Evolutionary conservation across 2,329 filamentous ascomycete species (phyloP), one percentile per base, ranked within the genome.

Genomic region (Dothiorella sarmentorum): DNA sequence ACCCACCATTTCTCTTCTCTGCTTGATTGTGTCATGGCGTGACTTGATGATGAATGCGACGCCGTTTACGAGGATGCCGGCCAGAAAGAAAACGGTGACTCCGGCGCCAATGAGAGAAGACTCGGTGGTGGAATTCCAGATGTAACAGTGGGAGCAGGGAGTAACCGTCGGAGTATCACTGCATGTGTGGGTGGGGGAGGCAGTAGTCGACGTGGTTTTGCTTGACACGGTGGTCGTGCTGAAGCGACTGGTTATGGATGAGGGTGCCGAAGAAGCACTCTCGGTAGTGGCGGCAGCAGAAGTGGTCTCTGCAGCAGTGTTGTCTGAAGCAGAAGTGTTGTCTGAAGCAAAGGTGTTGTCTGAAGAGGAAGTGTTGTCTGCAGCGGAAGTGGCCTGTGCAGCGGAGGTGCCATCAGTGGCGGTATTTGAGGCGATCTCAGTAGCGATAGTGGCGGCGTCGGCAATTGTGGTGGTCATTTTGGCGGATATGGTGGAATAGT

Each of bases 61-160:
- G 43, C 38, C 29, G 43, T 58, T 58, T 17, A 38, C 10, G 33
- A 29, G 15, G 33, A 37, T 29, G 22, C 24, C 11, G 7, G 17
- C n/a, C 15, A 40, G 1, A 17, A 58, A 49, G 24, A 38, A 13
- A n/a, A 58, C 22, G 24, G 18, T 7, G 20, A 45, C n/a, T 22
- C 33, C 43, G 22, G 31, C 55, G 31, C 55, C 55, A 5, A 38
- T 29, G 17, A 58, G 24, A 9, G 55, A 58, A 17, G 55, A 37
- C 11, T 22, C 42, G 7, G 2, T 6, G 43, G 24, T 33, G 11
- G 55, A 58, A 10, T 31, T 58, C 43, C 47, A 58, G 42, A 58
- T 27, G 31, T 42, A 49, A 33, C 55, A 58, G 42, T 58, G 29
- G 27, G 55, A 15, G 43, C 55, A 58, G n/a, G 42, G 42, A 17